These are phyloP conservation scores for Nakazawaea populi DNA, from an alignment of 805 yeast species.

Conservation along the genomic window DNA sequence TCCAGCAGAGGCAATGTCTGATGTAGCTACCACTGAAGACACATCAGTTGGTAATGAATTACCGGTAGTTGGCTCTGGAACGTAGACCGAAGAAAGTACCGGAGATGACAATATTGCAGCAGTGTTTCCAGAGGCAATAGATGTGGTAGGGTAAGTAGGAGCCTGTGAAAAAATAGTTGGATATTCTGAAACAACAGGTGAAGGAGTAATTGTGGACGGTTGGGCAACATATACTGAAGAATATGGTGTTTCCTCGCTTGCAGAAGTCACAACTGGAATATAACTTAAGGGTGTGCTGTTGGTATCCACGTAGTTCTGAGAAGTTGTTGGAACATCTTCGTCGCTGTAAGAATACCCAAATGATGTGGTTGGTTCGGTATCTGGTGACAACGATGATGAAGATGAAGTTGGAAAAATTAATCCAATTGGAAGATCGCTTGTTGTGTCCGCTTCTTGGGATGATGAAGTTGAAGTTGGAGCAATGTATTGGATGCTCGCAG, in stretches of 20 bases:
- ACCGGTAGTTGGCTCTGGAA: too few relatives aligned
- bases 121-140: too few relatives aligned
- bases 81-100: not conserved
- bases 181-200: not conserved
- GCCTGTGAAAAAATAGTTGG: not conserved
- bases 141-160: too few relatives aligned
- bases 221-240: not conserved
- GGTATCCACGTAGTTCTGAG: not conserved
- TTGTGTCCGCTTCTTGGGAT: not conserved
- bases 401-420: not conserved
- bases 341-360: not conserved
- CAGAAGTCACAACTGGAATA: not conserved
- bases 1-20: not conserved
- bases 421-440: not conserved
- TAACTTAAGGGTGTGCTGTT: not conserved
- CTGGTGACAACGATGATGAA: not conserved
- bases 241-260: not conserved
- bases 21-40: not conserved
- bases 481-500: not conserved
- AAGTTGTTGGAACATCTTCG: not conserved
- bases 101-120: not conserved
- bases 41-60: too few relatives aligned
- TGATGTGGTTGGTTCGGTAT: not conserved
- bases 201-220: not conserved
- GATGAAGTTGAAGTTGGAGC: not conserved